Evolutionary conservation across 805 yeast genomes (phyloP).

Genomic region (Lipomyces mesembrius): DNA sequence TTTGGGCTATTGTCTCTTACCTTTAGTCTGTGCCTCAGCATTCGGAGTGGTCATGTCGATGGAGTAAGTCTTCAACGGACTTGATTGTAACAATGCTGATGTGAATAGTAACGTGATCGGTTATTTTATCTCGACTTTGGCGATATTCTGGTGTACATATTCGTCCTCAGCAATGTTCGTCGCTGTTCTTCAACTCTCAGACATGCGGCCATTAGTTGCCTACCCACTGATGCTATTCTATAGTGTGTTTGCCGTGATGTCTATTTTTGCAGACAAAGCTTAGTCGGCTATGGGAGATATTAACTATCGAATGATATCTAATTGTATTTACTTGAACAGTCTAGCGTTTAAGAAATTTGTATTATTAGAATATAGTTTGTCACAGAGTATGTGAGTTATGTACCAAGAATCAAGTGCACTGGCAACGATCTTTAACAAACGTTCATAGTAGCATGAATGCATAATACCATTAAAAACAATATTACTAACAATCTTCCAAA

Average conservation of each 20-base stretch:
- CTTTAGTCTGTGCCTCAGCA: constrained; percentile 78
- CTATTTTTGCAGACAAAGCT: constrained; percentile 67
- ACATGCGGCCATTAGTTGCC: constrained; percentile 88
- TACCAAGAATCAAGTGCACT: neutral
- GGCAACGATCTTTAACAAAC: neutral
- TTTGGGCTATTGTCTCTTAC: constrained; percentile 90
- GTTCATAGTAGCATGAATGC: neutral
- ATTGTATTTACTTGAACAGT: neutral
- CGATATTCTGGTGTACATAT: constrained; percentile 88
- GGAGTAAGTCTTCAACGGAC: constrained; percentile 48
- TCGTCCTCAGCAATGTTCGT: constrained; percentile 93
- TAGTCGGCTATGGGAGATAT: neutral
- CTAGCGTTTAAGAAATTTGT: neutral
- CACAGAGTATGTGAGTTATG: neutral
- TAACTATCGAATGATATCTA: neutral
- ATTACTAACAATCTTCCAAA: neutral
- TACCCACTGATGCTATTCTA: constrained; percentile 92
- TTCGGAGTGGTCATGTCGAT: constrained; percentile 68
- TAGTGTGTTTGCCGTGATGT: constrained; percentile 93
- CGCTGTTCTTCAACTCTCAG: constrained; percentile 76
- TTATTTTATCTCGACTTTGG: constrained; percentile 64
- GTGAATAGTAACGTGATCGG: constrained; percentile 61
- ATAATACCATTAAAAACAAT: neutral
- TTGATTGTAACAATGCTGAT: neutral
- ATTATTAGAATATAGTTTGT: neutral